Evolutionary conservation across 2,329 filamentous ascomycete species (phyloP).

Genomic region (Penicillium verrucosum): DNA sequence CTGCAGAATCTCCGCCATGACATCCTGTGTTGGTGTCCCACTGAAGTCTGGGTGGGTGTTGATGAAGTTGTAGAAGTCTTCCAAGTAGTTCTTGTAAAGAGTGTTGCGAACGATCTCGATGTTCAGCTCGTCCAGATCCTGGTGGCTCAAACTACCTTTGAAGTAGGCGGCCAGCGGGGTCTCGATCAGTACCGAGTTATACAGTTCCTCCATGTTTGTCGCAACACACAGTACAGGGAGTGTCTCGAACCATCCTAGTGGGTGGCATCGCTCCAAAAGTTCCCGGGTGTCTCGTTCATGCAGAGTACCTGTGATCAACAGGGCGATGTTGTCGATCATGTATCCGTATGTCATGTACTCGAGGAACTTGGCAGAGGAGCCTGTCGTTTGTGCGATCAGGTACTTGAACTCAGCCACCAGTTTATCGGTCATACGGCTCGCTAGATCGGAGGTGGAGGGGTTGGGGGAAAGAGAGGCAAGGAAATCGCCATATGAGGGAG

Average conservation of each 20-base stretch:
- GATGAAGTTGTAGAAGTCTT: slow-evolving; percentile 95
- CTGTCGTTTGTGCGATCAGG: slow-evolving; percentile 87
- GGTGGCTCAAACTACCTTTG: slow-evolving; percentile 92
- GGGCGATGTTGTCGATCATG: slow-evolving; percentile 99
- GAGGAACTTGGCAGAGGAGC: slow-evolving; percentile 90
- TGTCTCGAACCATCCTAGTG: slow-evolving; percentile 97
- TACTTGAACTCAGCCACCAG: slow-evolving; percentile 97
- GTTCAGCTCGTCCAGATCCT: slow-evolving; percentile 96
- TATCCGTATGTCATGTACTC: slow-evolving; percentile 98
- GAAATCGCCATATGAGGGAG: slow-evolving; percentile 95
- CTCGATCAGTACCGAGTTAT: slow-evolving; percentile 96
- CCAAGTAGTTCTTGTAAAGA: slow-evolving; percentile 98
- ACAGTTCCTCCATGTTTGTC: slow-evolving; percentile 97
- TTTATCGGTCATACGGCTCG: slow-evolving; percentile 95
- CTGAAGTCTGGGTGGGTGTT: slow-evolving; percentile 82
- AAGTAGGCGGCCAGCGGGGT: slow-evolving; percentile 95
- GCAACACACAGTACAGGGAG: slow-evolving; percentile 97
- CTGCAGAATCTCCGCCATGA: slow-evolving; percentile 93
- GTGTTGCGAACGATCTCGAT: slow-evolving; percentile 99
- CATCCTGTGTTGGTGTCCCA: slow-evolving; percentile 83
- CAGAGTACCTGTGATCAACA: slow-evolving; percentile 94
- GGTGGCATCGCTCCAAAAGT: slow-evolving; percentile 91
- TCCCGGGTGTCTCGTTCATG: slow-evolving; percentile 97
- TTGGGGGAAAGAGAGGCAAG: slow-evolving; percentile 91
- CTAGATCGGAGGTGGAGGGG: slow-evolving; percentile 91